Evolutionary conservation across 805 yeast genomes (phyloP), one percentile per base, ranked within the genome.

Genomic region (Candida glaebosa): DNA sequence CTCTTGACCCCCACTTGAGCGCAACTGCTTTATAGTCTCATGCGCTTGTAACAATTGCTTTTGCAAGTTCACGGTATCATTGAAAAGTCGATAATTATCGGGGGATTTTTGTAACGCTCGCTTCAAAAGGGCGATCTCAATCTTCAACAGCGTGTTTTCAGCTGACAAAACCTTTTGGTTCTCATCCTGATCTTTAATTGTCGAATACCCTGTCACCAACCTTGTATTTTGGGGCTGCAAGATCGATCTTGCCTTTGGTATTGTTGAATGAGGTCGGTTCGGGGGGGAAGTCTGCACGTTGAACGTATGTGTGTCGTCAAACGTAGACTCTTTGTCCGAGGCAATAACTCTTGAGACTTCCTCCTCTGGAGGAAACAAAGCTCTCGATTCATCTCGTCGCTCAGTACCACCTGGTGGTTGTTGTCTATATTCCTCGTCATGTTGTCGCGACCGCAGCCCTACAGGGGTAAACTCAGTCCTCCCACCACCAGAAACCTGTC

Each of bases 381-480:
- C 16, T 16, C n/a, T 28, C 16, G 5, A 5, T 12, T 5, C 14
- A 28, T 9, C 31, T 6, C 12, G 5, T 10, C 6, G 16, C 14
- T 10, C 12, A 28, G n/a, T 9, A 12, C 28, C 28, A 24, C 12
- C 28, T 24, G 12, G 8, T 6, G n/a, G 31, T 28, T n/a, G 31
- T 28, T 28, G 31, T 9, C 5, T 6, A 36, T 22, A 25, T 25
- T 24, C n/a, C 4, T 36, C 22, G 9, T 25, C 26, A 5, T 24
- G 14, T 17, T 24, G 7, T 2, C 36, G 34, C 5, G 42, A 28
- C 14, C 33, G 34, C 2, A 14, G 31, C 5, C 55, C 55, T 10
- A 51, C 48, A 6, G 56, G 56, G 16, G 56, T 51, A 33, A 51
- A 51, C 26, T 51, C 54, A 30, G 40, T 44, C 18, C 39, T 42